Percentiles rank a stretch among this genome's conserved stretches.
Conservation (phyloP, 495 filamentous ascomycete species). For the Tetracladium marchalianum region DNA sequence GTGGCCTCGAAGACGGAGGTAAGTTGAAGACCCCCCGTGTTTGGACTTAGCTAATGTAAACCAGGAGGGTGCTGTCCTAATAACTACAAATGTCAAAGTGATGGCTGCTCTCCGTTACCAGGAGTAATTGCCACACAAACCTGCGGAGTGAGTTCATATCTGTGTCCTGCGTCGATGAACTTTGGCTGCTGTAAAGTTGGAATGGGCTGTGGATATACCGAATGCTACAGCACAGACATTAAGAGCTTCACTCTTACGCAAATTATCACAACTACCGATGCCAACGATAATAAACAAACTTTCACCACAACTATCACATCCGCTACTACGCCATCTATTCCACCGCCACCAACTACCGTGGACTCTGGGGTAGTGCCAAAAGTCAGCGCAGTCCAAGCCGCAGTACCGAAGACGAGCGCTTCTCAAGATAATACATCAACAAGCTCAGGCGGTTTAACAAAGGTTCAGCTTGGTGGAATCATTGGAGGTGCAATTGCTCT, state of each 20-base stretch:
- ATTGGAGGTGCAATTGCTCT: conserved; percentile 14
- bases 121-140: conserved; percentile 10
- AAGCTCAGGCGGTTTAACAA: conserved; percentile 8
- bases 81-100: conserved; percentile 8
- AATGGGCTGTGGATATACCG: conserved; percentile 8
- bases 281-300: conserved; percentile 3
- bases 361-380: conserved; percentile 7
- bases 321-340: not conserved
- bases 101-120: conserved; percentile 10
- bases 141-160: conserved; percentile 3
- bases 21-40: not conserved
- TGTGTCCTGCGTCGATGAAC: conserved; percentile 11
- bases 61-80: conserved; percentile 19
- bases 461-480: conserved; percentile 14
- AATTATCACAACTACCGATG: conserved; percentile 14
- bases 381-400: not conserved
- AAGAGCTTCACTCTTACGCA: conserved; percentile 8
- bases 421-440: not conserved
- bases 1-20: conserved; percentile 17
- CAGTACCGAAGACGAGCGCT: conserved; percentile 10
- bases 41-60: not conserved
- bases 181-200: conserved; percentile 17
- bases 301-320: conserved; percentile 11
- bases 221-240: conserved; percentile 12
- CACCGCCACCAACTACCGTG: conserved; percentile 3